Percentiles rank a stretch among this genome's conserved stretches.
These are phyloP conservation scores for Royoungia palumana DNA, from an alignment of 768 basidiomycete species.

Conservation along the genomic window DNA sequence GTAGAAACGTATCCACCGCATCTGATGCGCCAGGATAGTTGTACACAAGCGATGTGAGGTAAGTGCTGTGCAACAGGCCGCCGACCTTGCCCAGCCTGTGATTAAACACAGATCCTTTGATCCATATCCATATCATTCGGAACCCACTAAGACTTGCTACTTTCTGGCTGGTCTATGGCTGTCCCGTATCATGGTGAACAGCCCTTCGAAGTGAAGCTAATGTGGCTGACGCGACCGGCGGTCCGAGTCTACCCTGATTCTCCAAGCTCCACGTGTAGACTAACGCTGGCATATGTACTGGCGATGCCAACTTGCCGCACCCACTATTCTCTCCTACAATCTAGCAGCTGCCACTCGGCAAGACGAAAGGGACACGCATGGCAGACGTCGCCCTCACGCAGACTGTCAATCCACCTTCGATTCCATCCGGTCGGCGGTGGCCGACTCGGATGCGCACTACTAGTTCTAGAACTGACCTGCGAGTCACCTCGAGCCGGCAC, in stretches of 20 bases:
- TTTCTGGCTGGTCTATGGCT: neutral
- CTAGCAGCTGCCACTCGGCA: no score
- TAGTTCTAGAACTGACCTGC: no score
- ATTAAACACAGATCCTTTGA: constrained; percentile 1
- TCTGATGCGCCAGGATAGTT: neutral
- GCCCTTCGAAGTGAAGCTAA: neutral
- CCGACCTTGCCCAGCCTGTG: neutral
- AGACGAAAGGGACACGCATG: no score
- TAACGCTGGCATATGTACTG: no score
- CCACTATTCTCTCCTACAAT: no score
- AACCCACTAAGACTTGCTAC: neutral
- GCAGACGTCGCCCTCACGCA: no score
- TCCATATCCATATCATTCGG: neutral
- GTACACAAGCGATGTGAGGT: constrained; percentile 5
- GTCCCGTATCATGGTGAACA: neutral
- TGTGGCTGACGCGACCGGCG: neutral
- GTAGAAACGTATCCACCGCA: constrained; percentile 6
- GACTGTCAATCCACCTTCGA: no score
- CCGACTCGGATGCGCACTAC: no score
- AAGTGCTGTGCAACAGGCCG: constrained; percentile 3
- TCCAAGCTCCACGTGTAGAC: neutral
- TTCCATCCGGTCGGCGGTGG: no score
- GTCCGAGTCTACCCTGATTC: neutral
- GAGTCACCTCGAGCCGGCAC: no score
- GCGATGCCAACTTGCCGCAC: no score